Evolutionary conservation across 78 protist species (phyloP).

Genomic region (Reticulomyxa filosa): DNA sequence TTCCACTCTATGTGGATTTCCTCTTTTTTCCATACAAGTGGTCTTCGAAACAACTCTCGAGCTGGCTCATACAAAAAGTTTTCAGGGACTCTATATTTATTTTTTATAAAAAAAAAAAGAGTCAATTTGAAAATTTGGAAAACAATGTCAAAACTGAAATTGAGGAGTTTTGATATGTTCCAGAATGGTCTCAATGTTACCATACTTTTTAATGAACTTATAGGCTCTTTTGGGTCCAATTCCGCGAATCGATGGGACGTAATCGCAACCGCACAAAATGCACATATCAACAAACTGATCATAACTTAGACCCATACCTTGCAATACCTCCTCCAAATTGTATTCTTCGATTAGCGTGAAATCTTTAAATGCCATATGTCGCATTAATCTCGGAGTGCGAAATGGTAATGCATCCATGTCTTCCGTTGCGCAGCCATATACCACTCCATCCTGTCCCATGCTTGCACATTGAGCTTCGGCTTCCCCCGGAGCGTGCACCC

Average conservation of each 20-base stretch:
- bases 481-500: no score
- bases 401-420: conserved; percentile 96
- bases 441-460: no score
- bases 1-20: no score
- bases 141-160: no score
- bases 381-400: conserved; percentile 31
- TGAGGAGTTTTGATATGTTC: not conserved
- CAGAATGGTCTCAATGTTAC: not conserved
- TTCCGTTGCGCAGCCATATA: conserved; percentile 74
- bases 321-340: not conserved
- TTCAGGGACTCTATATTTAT: not conserved
- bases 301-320: not conserved
- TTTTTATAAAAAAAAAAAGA: no score
- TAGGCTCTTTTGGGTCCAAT: conserved; percentile 13
- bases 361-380: not conserved
- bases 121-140: no score
- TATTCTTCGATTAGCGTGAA: not conserved
- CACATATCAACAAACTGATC: conserved; percentile 3
- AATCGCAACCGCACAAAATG: conserved; percentile 16
- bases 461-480: no score
- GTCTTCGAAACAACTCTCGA: not conserved
- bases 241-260: not conserved
- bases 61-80: not conserved
- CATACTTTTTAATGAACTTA: conserved; percentile 1
- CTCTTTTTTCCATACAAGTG: not conserved